These are phyloP conservation scores for Trifolium repens DNA, from an alignment of 306 rosid genomes.

Conservation along the genomic window DNA sequence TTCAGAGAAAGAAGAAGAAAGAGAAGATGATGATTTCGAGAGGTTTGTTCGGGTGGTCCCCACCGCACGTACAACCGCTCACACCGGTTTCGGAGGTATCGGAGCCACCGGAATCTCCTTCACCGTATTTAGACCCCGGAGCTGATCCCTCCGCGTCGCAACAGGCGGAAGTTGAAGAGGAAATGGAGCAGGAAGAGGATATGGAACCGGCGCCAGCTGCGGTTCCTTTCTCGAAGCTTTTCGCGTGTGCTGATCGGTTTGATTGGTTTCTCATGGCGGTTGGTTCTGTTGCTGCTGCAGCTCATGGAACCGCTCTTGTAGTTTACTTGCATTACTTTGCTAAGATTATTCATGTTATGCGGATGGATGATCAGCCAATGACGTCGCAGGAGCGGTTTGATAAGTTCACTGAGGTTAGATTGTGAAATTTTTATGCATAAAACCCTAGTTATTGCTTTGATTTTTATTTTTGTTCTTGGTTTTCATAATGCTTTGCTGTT, in stretches of 20 bases:
- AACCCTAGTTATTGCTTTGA: constrained; percentile 43
- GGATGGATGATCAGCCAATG: constrained; percentile 6
- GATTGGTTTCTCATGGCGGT: constrained; percentile 88
- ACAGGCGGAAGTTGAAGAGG: constrained; percentile 79
- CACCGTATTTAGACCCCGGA: constrained; percentile 80
- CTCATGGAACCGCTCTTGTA: constrained; percentile 91
- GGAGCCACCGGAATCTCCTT: constrained; percentile 98
- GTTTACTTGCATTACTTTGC: constrained; percentile 94
- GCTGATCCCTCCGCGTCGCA: constrained; percentile 65
- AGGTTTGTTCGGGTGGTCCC: constrained; percentile 98
- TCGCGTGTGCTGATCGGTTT: constrained; percentile 84
- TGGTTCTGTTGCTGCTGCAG: constrained; percentile 93
- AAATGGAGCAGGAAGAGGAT: constrained; percentile 86
- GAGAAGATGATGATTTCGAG: constrained; percentile 90
- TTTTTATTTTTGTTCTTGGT: background rate
- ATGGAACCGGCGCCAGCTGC: constrained; percentile 95
- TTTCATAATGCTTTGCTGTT: constrained; percentile 1
- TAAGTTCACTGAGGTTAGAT: constrained; percentile 77
- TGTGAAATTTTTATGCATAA: constrained; percentile 24
- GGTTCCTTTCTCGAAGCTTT: constrained; percentile 80
- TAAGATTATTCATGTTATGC: constrained; percentile 74
- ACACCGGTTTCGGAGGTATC: constrained; percentile 98
- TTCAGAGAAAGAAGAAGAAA: background rate
- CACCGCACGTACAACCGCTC: constrained; percentile 93
- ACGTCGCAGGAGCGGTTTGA: constrained; percentile 49